Base-by-base conservation (phyloP, 176 grass and related monocot species). In the Triticum urartu region DNA sequence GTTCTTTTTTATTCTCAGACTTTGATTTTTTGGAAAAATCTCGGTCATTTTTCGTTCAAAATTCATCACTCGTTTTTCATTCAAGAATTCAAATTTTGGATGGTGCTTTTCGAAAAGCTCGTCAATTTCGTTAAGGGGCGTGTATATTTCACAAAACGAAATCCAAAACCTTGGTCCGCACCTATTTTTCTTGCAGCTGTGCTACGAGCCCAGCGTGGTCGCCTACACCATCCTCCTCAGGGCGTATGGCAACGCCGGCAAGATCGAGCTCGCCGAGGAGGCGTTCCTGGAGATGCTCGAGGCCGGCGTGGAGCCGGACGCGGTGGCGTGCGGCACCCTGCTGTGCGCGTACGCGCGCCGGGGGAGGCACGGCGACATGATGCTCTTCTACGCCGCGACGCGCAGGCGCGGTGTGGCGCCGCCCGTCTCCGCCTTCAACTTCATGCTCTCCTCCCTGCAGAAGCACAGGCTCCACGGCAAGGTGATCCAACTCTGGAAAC, bases 221-320 rank as follows among this genome's bases (percentile, higher is more conserved):
- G 96, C 89, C 32, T 95, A 98, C 88, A 98, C 96, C 26, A 91
- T 98, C 62, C 86, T 98, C 48, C 88, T 98, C 25, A 83, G 90
- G 68, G 3, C 89, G 26, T 98, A 98, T 43, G 91, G 93, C 11
- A 75, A 84, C 77, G 88, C 83, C 68, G 93, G 93, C 43, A 95
- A 91, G 87, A 91, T 98, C 42, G 84, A 85, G 64, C 93, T 95
- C 32, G 96, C 92, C 10, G 96, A 98, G 68, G 85, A 95, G 61
- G 88, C 86, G 4, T 98, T 98, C 65, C 88, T 98, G 33, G 96
- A 98, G 90, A 98, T 98, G 96, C 93, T 98, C 39, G 90, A 95
- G 75, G 75, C 84, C 68, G 93, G 93, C 45, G 83, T 92, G 3
- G 92, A 95, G 64, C 96, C 96, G 15, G 96, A 98, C 54, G 90